A percentile compares a stretch with the other conserved stretches of the same genome.
Evolutionary conservation across 805 yeast species (phyloP).

Genomic region (Starmerella apis): DNA sequence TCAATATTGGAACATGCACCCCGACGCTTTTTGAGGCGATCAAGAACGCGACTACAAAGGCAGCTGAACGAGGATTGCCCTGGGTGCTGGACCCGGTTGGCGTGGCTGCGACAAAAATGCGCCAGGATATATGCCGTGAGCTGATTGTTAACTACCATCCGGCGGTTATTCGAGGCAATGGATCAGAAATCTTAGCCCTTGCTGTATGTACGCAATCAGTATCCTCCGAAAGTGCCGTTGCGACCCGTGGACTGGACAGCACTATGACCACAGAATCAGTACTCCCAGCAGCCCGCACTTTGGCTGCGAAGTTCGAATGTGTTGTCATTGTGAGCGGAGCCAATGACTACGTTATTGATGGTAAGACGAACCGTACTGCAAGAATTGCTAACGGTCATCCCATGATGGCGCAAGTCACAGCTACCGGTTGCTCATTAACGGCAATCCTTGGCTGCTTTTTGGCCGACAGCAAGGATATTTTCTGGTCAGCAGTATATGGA

Average conservation of each 20-base stretch:
- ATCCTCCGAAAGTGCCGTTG: constrained; percentile 27
- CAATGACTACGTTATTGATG: constrained; percentile 21
- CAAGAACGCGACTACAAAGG: constrained; percentile 35
- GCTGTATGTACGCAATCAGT: constrained; percentile 10
- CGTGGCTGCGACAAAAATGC: constrained; percentile 62
- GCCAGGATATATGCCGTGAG: constrained; percentile 41
- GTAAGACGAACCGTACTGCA: constrained; percentile 6
- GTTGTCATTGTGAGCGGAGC: constrained; percentile 23
- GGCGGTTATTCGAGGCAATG: constrained; percentile 69
- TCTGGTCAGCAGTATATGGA: constrained; percentile 13
- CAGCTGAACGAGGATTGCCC: constrained; percentile 48
- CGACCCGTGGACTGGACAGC: constrained; percentile 23
- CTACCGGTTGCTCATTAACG: constrained; percentile 24
- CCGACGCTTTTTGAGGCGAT: constrained; percentile 18
- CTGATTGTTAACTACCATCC: constrained; percentile 48
- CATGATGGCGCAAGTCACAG: constrained; percentile 25
- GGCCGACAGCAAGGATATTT: constrained; percentile 9
- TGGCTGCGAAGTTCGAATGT: constrained; percentile 13
- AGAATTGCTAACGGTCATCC: constrained; percentile 21
- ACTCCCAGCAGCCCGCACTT: constrained; percentile 17
- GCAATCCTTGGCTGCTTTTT: constrained; percentile 22
- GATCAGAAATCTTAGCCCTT: constrained; percentile 57
- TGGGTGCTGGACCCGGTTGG: constrained; percentile 89
- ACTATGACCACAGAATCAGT: constrained; percentile 17
- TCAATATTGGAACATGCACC: constrained; percentile 60